phyloP scores from a whole-genome alignment of 805 yeast genomes.

The Lachancea fermentati region DNA sequence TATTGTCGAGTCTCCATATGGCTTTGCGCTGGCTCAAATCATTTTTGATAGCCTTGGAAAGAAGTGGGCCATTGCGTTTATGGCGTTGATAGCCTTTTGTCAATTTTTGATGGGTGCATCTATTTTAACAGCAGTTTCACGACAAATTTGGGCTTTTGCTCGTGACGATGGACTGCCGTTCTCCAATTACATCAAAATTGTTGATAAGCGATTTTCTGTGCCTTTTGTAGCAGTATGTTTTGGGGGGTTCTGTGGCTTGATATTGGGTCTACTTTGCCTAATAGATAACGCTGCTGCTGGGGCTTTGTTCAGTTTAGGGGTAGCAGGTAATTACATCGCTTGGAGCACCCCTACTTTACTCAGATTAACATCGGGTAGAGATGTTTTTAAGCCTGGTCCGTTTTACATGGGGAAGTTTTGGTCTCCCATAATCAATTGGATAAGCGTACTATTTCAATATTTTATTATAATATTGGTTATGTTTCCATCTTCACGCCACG shows the following conservation, averaged over 20 bases:
- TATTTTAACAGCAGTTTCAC: constrained; percentile 51
- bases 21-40: constrained; percentile 62
- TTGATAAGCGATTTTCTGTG: constrained; percentile 46
- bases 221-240: constrained; percentile 55
- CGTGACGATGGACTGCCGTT: constrained; percentile 69
- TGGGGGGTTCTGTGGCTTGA: constrained; percentile 31
- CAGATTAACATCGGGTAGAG: constrained; percentile 38
- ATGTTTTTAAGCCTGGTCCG: constrained; percentile 53
- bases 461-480: constrained; percentile 49
- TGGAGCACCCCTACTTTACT: constrained; percentile 34
- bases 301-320: constrained; percentile 36
- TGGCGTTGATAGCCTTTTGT: constrained; percentile 51
- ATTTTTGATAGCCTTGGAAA: constrained; percentile 55
- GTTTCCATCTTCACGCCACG: constrained; percentile 45
- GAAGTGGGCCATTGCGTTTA: constrained; percentile 57
- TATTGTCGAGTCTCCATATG: constrained; percentile 41
- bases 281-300: constrained; percentile 36
- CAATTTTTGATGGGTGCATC: constrained; percentile 65
- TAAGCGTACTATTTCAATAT: constrained; percentile 42
- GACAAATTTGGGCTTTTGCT: constrained; percentile 69
- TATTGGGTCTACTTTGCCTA: constrained; percentile 34
- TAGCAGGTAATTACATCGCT: constrained; percentile 36
- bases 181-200: constrained; percentile 45
- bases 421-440: constrained; percentile 41
- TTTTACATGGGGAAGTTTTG: constrained; percentile 48